Evolutionary conservation across 352 stramenopile species (phyloP).

Genomic region (Pythium scleroteichum): DNA sequence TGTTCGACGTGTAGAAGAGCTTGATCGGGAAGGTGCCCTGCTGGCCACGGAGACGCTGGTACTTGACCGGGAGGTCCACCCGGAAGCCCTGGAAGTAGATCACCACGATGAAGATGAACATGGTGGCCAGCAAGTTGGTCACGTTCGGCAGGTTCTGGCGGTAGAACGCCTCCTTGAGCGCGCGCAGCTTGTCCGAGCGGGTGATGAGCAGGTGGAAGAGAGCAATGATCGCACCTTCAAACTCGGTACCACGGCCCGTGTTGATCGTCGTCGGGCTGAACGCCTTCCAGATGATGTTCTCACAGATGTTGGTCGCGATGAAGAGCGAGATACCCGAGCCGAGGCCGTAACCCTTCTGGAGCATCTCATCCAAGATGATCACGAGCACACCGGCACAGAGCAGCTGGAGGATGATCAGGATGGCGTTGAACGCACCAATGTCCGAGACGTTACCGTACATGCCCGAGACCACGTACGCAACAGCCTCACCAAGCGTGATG

Average conservation of each 20-base stretch:
- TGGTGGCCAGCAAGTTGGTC: constrained; percentile 98
- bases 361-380: constrained; percentile 99
- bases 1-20: constrained; percentile 99
- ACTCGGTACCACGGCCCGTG: constrained; percentile 98
- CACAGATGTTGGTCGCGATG: constrained; percentile 99
- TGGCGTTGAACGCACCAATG: constrained; percentile 98
- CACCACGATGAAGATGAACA: constrained; percentile 99
- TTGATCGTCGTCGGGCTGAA: constrained; percentile 99
- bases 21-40: constrained; percentile 99
- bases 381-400: constrained; percentile 98
- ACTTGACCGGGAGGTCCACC: constrained; percentile 94
- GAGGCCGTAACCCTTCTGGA: constrained; percentile 99
- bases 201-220: constrained; percentile 99
- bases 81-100: constrained; percentile 99
- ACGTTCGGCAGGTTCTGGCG: constrained; percentile 99
- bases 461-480: constrained; percentile 98
- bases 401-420: constrained; percentile 99
- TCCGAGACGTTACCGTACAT: constrained; percentile 99
- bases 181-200: constrained; percentile 96
- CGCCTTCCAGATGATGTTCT: constrained; percentile 99
- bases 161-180: constrained; percentile 98
- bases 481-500: constrained; percentile 98
- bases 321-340: constrained; percentile 99
- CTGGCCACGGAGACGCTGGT: constrained; percentile 98
- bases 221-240: constrained; percentile 99